A percentile compares a stretch with the other conserved stretches of the same genome.
phyloP scores from a whole-genome alignment of 805 yeast species.

The Candida maesae region DNA sequence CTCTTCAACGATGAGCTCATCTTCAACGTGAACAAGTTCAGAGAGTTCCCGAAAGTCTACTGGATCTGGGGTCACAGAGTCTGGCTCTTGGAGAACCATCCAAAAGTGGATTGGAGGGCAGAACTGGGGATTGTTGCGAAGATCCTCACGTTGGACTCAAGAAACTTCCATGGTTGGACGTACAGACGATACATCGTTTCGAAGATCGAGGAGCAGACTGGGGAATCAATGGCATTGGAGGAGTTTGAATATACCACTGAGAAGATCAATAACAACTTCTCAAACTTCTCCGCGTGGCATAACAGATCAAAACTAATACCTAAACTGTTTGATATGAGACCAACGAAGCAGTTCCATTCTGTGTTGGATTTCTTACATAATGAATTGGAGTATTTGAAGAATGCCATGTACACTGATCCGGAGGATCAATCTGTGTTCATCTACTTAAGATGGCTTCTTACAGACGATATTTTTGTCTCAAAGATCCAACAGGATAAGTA shows the following conservation, averaged over 20 bases:
- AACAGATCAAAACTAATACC: conserved; percentile 72
- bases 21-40: conserved; percentile 56
- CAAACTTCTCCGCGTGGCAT: conserved; percentile 97
- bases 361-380: conserved; percentile 36
- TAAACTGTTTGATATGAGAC: conserved; percentile 35
- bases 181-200: conserved; percentile 73
- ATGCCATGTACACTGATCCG: conserved; percentile 89
- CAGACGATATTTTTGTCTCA: conserved; percentile 29
- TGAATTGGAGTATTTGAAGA: conserved; percentile 68
- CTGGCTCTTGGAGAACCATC: conserved; percentile 66
- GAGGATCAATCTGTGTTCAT: conserved; percentile 94
- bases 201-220: conserved; percentile 27
- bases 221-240: conserved; percentile 30
- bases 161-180: conserved; percentile 96
- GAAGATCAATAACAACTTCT: conserved; percentile 77
- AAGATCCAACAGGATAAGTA: conserved; percentile 30
- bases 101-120: conserved; percentile 55
- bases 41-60: conserved; percentile 78
- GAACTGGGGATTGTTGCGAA: conserved; percentile 71
- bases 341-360: conserved; percentile 28
- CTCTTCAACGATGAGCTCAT: conserved; percentile 54
- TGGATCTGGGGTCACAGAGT: conserved; percentile 96
- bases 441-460: conserved; percentile 75
- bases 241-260: conserved; percentile 78
- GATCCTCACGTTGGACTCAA: conserved; percentile 64